Evolutionary conservation across 495 filamentous ascomycete species (phyloP), one percentile per base, ranked within the genome.

Genomic region (Podospora appendiculata): DNA sequence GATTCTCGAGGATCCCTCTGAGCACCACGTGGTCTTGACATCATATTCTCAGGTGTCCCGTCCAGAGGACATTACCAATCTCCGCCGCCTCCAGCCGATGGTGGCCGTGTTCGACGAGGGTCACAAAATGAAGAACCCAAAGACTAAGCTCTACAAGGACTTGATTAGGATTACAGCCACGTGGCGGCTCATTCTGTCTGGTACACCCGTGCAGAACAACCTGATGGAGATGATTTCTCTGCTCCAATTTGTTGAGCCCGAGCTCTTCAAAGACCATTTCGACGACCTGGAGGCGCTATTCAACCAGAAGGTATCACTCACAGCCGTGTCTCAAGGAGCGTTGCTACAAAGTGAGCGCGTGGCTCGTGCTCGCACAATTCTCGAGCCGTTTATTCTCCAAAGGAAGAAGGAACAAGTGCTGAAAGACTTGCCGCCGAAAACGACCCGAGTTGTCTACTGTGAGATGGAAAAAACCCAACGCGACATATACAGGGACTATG

Each of bases 371-470:
- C 85, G 89, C 42, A 87, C 89, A 0, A 96, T 98, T 77, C 83
- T 98, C 66, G 88, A 92, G 36, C 93, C 93, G 0, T 98, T 97
- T 63, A 87, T 98, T 19, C 72, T 98, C 0, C 89, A 94, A 38
- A 79, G 93, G 6, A 91, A 93, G 71, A 98, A 98, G 70, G 84
- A 88, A 42, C 90, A 96, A 57, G 94, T 97, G n/a, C 76, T 96
- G 10, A 82, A 84, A 59, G 83, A 93, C 55, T 72, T 98, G 17
- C 90, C 93, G 0, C 72, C 76, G n/a, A 98, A 98, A 71, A 85
- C 76, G 13, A 78, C 80, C 33, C 78, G 80, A 9, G 81, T 97
- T 2, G 83, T 89, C 54, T 85, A 85, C 59, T 95, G 90, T 61
- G 75, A 85, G 25, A 79, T 96, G 74, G 87, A 86, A 47, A 61